Conservation (phyloP, 2,329 filamentous ascomycete species). For the Chrysoporthe austroafricana region DNA sequence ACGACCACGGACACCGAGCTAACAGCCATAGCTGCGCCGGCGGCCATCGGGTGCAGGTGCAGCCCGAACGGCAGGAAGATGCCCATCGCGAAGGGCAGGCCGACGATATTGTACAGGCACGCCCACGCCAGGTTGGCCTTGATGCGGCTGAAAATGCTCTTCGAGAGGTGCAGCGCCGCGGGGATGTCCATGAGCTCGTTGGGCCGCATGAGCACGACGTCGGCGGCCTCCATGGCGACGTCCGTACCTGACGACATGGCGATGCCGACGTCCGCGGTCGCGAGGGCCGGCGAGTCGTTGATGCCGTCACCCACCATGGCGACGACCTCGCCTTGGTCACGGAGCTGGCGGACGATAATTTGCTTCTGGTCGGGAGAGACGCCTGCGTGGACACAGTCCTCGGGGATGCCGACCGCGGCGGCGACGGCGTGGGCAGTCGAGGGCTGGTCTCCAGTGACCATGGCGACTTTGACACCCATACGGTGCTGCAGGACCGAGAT, state of each 20-base stretch:
- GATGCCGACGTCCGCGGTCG: slow-evolving; percentile 90
- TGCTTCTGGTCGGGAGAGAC: slow-evolving; percentile 92
- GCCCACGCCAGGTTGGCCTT: slow-evolving; percentile 93
- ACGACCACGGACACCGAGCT: slow-evolving; percentile 89
- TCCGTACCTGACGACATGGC: slow-evolving; percentile 92
- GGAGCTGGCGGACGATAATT: slow-evolving; percentile 76
- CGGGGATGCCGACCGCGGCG: slow-evolving; percentile 76
- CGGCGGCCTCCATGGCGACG: slow-evolving; percentile 96
- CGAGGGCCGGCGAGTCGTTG: slow-evolving; percentile 95
- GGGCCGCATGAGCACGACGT: slow-evolving; percentile 92
- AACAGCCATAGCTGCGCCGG: slow-evolving; percentile 90
- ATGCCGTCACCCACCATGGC: slow-evolving; percentile 99
- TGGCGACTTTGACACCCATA: slow-evolving; percentile 85
- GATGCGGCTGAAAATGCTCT: slow-evolving; percentile 87
- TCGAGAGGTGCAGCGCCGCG: slow-evolving; percentile 78
- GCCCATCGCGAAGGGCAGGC: slow-evolving; percentile 95
- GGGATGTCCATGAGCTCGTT: slow-evolving; percentile 94
- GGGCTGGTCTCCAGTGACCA: slow-evolving; percentile 91
- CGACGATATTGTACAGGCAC: slow-evolving; percentile 88
- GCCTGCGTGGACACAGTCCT: slow-evolving; percentile 79
- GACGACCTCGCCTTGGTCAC: slow-evolving; percentile 74
- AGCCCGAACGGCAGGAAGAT: slow-evolving; percentile 88
- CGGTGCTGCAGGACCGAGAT: slow-evolving; percentile 75
- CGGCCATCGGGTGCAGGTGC: slow-evolving; percentile 90
- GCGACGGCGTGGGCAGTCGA: slow-evolving; percentile 86